Evolutionary conservation across 2,329 filamentous ascomycete species (phyloP).

Genomic region (Dryadomyces quercus-mongolicae): DNA sequence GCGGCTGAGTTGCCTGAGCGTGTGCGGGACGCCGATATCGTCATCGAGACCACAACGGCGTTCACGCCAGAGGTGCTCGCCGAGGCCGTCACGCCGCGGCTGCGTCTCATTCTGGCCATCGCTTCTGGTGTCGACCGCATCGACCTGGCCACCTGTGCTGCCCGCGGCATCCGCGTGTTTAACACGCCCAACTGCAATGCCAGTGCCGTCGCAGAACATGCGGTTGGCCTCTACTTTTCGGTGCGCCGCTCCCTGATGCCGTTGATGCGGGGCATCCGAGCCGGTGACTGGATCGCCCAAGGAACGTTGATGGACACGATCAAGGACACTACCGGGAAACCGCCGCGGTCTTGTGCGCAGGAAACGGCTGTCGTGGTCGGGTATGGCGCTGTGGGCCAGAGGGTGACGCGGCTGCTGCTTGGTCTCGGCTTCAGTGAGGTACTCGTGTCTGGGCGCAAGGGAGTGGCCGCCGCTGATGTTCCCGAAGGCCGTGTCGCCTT

Average conservation of each 20-base stretch:
- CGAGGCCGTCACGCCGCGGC: slow-evolving; percentile 14
- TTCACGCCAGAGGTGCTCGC: slow-evolving; percentile 15
- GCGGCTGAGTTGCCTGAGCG: slow-evolving; percentile 9
- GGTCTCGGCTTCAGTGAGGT: slow-evolving; percentile 20
- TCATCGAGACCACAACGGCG: slow-evolving; percentile 20
- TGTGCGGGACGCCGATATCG: slow-evolving; percentile 22
- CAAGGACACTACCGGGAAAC: neutral
- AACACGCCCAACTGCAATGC: slow-evolving; percentile 17
- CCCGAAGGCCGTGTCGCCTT: slow-evolving; percentile 14
- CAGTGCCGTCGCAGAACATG: slow-evolving; percentile 18
- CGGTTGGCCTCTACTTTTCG: slow-evolving; percentile 16
- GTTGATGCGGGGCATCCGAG: slow-evolving; percentile 15
- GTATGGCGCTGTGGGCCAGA: slow-evolving; percentile 20
- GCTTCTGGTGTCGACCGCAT: slow-evolving; percentile 18
- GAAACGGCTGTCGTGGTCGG: slow-evolving; percentile 19
- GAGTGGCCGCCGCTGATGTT: neutral
- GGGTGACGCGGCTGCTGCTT: slow-evolving; percentile 16
- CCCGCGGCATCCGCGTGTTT: slow-evolving; percentile 15
- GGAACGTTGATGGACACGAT: slow-evolving; percentile 12
- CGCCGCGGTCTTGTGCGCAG: slow-evolving; percentile 8
- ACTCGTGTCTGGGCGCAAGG: slow-evolving; percentile 11
- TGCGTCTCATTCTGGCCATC: slow-evolving; percentile 17
- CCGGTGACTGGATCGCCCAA: slow-evolving; percentile 12
- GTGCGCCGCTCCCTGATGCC: slow-evolving; percentile 21
- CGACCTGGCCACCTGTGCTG: slow-evolving; percentile 13